Evolutionary conservation across 371 early-diverging fungal genomes (phyloP), one percentile per base, ranked within the genome.

Genomic region (Mortierella sp.): DNA sequence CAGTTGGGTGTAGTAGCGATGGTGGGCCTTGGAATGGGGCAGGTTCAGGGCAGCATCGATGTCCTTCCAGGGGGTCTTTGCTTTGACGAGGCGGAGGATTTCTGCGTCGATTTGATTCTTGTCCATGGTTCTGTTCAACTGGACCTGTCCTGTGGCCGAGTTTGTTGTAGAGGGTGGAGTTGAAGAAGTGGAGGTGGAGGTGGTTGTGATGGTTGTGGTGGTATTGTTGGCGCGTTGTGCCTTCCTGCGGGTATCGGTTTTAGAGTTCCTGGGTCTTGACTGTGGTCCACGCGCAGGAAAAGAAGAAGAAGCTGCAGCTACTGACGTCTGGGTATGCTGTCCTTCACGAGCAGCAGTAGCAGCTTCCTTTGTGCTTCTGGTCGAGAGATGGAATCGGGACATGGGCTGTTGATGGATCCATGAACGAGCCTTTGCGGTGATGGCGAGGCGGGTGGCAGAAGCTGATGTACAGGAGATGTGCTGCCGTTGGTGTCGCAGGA

Each of bases 1-100:
- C 34, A 83, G 73, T 0, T 48, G 46, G 8, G 78, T 69, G 37
- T 77, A 71, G 69, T 77, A 83, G 19, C 84, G 84, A 31, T 67
- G 34, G 40, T 80, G 74, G 48, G 80, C 59, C 3, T 70, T 53
- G 21, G 84, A 80, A 34, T 53, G 57, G 0, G 84, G 84, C 0
- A 74, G 78, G 28, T 71, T 67, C 24, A 83, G 61, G 10, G 54
- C 14, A 1, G 14, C 43, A 26, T 83, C 84, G 16, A 83, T 83
- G 11, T 77, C 70, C 5, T 53, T 57, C 84, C 84, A 83, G 9
- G 74, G 28, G 16, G 31, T 34, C 0, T 55, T 44, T 4, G 31
- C 5, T 14, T 54, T 44, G 48, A 72, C 46, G n/a, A 83, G 78
- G 5, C 71, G 40, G 26, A 83, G 43, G 21, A 83, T 79, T 14